Evolutionary conservation across 2,329 filamentous ascomycete genomes (phyloP), one percentile per base, ranked within the genome.

Genomic region (Teratosphaeria gauchensis): DNA sequence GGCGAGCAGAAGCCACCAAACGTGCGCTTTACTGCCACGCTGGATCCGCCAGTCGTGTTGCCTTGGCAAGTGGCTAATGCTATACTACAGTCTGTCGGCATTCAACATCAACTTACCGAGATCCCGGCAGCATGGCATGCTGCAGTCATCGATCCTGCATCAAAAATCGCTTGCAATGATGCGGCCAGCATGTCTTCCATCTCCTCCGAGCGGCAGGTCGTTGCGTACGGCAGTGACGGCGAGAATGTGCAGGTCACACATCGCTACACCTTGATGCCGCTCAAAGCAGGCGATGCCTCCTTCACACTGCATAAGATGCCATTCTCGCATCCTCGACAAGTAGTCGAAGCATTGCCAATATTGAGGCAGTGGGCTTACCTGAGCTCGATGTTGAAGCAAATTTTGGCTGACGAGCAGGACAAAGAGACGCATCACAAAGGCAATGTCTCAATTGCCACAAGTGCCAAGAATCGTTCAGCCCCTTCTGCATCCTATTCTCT

Each of bases 331-430:
- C 90, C 90, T 0, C 82, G 84, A 55, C 89, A 95, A 68, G 75
- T 95, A 3, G 76, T 92, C 6, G 80, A 83, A 56, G 83, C 92
- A 68, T 78, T 95, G n/a, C 88, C 89, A 0, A 77, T 81, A 3
- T 76, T 94, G 16, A 80, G 90, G 14, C 89, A 94, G 70, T 94
- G 90, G 68, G 86, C 87, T 0, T 84, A 88, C 63, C 76, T 90
- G 4, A 84, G 84, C 1, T 82, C 78, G 0, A 72, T 94, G 2
- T 77, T 92, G 3, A 75, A 69, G 81, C 61, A 64, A 19, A 57
- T 60, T 14, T 58, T 67, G 12, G 57, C 52, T 28, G 38, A 19
- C 53, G 6, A 30, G 51, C 42, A 48, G 7, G 42, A 48, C 42
- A 48, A 48, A 55, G 12, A 35, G 5, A 8, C 2, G 32, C 19